These are phyloP conservation scores for Dothistroma septosporum DNA, from an alignment of 2,329 filamentous ascomycete genomes.

Conservation along the genomic window DNA sequence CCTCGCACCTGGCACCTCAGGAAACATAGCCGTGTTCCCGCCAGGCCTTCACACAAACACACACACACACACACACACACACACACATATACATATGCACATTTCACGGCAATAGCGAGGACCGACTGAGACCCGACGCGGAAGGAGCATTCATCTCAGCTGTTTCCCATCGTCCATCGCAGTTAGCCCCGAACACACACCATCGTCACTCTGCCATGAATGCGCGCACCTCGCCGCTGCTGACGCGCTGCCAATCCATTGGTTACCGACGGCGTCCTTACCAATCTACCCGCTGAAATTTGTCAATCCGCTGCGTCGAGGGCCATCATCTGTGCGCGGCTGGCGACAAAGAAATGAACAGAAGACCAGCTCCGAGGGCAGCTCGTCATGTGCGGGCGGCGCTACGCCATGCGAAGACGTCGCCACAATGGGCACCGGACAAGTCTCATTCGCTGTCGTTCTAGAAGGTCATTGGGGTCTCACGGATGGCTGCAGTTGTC, in stretches of 20 bases:
- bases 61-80: constrained; percentile 10
- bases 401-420: constrained; percentile 19
- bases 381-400: constrained; percentile 17
- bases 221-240: neutral
- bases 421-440: constrained; percentile 16
- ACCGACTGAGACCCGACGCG: constrained; percentile 12
- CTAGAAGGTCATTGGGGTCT: constrained; percentile 27
- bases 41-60: constrained; percentile 3
- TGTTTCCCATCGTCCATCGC: neutral
- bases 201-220: neutral
- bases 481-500: constrained; percentile 28
- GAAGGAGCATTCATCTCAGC: neutral
- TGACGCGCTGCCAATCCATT: constrained; percentile 9
- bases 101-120: constrained; percentile 21
- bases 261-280: constrained; percentile 9
- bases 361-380: constrained; percentile 3
- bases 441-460: constrained; percentile 29
- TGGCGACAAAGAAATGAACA: constrained; percentile 6
- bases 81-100: constrained; percentile 13
- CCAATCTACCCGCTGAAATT: constrained; percentile 10
- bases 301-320: constrained; percentile 6
- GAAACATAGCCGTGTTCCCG: constrained; percentile 9
- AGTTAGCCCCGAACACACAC: neutral
- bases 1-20: no score
- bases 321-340: constrained; percentile 6